Evolutionary conservation across 345 rosid species (phyloP).

Genomic region (Gossypium stocksii): DNA sequence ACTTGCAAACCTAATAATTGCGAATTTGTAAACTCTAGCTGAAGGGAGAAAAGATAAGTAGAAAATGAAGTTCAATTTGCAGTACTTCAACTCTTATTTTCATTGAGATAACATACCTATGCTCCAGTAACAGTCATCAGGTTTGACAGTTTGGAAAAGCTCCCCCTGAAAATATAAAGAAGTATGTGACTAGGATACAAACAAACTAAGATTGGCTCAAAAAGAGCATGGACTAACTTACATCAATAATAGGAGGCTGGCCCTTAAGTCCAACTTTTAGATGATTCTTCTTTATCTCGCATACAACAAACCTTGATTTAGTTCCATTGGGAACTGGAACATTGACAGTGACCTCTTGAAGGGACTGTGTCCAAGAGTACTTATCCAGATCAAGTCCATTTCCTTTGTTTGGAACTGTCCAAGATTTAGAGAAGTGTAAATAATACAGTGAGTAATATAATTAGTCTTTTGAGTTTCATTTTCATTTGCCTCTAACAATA

Average conservation of each 20-base stretch:
- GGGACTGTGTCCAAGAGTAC: conserved; percentile 84
- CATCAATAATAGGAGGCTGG: conserved; percentile 75
- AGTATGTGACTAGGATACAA: neutral
- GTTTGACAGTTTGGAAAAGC: conserved; percentile 54
- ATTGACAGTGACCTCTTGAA: conserved; percentile 69
- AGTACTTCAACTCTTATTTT: neutral
- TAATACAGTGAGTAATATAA: neutral
- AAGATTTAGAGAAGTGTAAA: neutral
- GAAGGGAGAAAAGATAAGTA: neutral
- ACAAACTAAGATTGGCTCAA: neutral
- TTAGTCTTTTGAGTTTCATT: neutral
- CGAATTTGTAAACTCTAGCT: neutral
- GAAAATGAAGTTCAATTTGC: neutral
- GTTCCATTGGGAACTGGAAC: conserved; percentile 80
- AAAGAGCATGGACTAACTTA: conserved; percentile 29
- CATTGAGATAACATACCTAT: conserved; percentile 47
- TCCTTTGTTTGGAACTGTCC: conserved; percentile 78
- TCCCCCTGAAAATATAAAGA: conserved; percentile 53
- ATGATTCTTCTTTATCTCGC: conserved; percentile 83
- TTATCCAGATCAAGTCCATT: conserved; percentile 86
- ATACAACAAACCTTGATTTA: conserved; percentile 58
- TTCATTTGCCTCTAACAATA: neutral
- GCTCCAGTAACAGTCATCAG: conserved; percentile 93
- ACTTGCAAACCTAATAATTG: conserved; percentile 6
- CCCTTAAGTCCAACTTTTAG: conserved; percentile 87